Evolutionary conservation across 23 red algal genomes (phyloP).

Genomic region (Gracilaria gracilis): DNA sequence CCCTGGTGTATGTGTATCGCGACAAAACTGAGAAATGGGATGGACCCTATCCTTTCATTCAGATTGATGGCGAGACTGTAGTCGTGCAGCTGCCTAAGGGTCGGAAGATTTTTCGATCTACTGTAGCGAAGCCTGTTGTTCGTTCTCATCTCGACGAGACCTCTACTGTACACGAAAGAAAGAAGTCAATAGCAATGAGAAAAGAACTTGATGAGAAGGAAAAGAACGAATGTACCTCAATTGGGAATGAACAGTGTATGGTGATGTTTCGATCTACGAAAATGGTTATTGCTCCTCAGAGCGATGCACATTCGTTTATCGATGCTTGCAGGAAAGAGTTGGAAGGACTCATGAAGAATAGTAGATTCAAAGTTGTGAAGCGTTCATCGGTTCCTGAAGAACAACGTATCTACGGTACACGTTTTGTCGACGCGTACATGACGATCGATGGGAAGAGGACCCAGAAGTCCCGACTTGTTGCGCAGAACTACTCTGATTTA

Average conservation of each 20-base stretch:
- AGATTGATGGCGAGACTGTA: not conserved
- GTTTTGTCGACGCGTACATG: not conserved
- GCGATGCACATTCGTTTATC: too few relatives aligned
- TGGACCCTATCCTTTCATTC: conserved; percentile 8
- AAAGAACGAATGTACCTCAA: too few relatives aligned
- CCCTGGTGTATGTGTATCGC: conserved; percentile 10
- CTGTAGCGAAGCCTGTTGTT: not conserved
- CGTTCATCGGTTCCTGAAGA: not conserved
- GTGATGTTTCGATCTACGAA: too few relatives aligned
- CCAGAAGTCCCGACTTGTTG: not conserved
- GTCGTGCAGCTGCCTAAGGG: not conserved
- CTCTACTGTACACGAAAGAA: not conserved
- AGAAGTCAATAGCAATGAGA: not conserved
- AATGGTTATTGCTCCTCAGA: too few relatives aligned
- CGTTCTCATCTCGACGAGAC: not conserved
- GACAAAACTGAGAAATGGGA: conserved; percentile 6
- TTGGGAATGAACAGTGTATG: too few relatives aligned
- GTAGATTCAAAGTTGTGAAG: conserved; percentile 16
- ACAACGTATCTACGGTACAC: not conserved
- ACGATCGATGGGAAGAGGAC: too few relatives aligned
- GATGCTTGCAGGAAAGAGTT: too few relatives aligned
- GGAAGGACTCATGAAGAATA: not conserved
- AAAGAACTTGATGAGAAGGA: conserved; percentile 21
- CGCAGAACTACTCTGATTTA: not conserved
- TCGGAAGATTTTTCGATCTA: conserved; percentile 27